phyloP scores from a whole-genome alignment of 148 eudicot genomes.

The Fallopia convolvulus region DNA sequence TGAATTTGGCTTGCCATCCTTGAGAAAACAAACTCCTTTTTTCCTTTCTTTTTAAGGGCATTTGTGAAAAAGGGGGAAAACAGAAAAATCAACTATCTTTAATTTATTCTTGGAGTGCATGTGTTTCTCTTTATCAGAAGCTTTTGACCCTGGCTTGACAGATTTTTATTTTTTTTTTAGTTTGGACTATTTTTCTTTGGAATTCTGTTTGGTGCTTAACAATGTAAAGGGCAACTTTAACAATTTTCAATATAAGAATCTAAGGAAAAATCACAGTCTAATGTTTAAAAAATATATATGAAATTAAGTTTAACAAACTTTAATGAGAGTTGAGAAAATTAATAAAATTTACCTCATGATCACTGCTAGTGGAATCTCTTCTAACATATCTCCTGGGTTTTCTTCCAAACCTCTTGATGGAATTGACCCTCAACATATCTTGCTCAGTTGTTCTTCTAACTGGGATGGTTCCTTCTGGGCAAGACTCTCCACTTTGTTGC shows the following conservation, averaged over 20 bases:
- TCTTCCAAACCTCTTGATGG: constrained; percentile 52
- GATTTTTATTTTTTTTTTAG: background rate
- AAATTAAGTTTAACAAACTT: background rate
- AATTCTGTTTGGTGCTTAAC: background rate
- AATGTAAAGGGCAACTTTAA: no score
- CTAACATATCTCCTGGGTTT: constrained; percentile 42
- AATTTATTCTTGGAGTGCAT: constrained; percentile 12
- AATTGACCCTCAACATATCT: constrained; percentile 59
- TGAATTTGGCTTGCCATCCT: background rate
- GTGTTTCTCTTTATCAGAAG: constrained; percentile 12
- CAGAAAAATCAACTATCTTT: background rate
- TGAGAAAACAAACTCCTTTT: background rate
- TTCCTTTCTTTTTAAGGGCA: background rate
- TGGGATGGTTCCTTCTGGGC: constrained; percentile 79
- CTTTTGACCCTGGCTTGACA: background rate
- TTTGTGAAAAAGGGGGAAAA: background rate
- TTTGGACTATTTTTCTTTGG: background rate
- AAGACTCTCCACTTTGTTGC: constrained; percentile 56
- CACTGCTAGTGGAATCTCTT: constrained; percentile 58
- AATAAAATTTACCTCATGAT: constrained; percentile 59
- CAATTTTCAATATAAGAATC: no score
- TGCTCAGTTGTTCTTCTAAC: constrained; percentile 78
- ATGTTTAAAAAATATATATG: background rate
- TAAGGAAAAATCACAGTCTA: no score
- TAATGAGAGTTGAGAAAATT: background rate